Evolutionary conservation across 148 eudicot genomes (phyloP).

Genomic region (Fallopia convolvulus): DNA sequence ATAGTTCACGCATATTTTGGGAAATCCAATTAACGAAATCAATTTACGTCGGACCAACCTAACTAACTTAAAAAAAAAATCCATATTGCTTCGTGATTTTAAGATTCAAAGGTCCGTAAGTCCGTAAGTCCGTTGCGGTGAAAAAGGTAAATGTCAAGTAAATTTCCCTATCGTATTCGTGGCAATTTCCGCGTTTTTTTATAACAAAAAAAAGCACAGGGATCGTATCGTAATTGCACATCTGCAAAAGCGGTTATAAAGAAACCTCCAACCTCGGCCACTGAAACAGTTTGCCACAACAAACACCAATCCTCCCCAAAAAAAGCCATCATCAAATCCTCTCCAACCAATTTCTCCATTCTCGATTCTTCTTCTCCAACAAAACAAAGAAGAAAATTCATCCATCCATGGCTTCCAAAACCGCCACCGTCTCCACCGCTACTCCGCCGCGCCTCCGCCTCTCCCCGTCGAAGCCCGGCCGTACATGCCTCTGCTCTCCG

Average conservation of each 20-base stretch:
- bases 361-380: no score
- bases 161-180: background rate
- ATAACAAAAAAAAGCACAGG: background rate
- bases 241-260: conserved; percentile 1
- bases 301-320: background rate
- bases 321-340: background rate
- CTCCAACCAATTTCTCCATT: background rate
- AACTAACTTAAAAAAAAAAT: no score
- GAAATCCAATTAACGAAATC: no score
- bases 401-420: background rate
- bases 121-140: background rate
- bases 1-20: no score
- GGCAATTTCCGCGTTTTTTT: background rate
- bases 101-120: no score
- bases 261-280: background rate
- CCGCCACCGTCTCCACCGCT: background rate
- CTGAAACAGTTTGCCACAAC: background rate
- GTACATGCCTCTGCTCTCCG: conserved; percentile 43
- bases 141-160: background rate
- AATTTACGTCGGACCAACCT: no score
- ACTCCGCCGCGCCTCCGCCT: background rate
- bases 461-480: background rate
- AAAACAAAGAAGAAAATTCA: background rate
- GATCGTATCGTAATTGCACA: background rate
- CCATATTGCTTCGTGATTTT: no score